A percentile compares a stretch with the other conserved stretches of the same genome.
Evolutionary conservation across 2,329 filamentous ascomycete genomes (phyloP).

Genomic region (Xenoacremonium recifei): DNA sequence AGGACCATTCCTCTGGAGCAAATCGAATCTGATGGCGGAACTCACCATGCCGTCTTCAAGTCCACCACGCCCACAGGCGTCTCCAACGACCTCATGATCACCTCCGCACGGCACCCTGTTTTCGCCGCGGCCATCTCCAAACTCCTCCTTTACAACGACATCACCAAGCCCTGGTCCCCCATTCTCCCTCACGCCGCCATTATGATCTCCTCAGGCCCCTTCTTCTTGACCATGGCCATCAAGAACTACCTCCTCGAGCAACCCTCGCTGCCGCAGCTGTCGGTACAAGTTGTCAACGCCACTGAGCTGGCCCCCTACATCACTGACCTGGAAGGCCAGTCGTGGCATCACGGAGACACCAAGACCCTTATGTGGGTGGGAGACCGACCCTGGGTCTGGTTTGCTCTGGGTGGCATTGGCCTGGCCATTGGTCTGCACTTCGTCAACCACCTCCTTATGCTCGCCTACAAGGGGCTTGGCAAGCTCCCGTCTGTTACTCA

Average conservation of each 20-base stretch:
- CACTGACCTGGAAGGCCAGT: slow-evolving; percentile 36
- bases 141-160: slow-evolving; percentile 60
- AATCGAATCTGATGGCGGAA: slow-evolving; percentile 20
- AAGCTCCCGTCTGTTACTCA: slow-evolving; percentile 9
- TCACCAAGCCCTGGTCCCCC: slow-evolving; percentile 57
- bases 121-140: slow-evolving; percentile 68
- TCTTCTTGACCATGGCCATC: slow-evolving; percentile 75
- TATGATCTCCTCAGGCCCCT: slow-evolving; percentile 75
- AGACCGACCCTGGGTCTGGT: slow-evolving; percentile 32
- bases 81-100: slow-evolving; percentile 78
- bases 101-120: slow-evolving; percentile 70
- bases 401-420: slow-evolving; percentile 26
- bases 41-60: slow-evolving; percentile 29
- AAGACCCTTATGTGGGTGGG: slow-evolving; percentile 49
- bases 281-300: slow-evolving; percentile 28
- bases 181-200: slow-evolving; percentile 70
- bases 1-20: slow-evolving; percentile 25
- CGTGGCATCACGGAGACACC: slow-evolving; percentile 48
- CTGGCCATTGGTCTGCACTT: slow-evolving; percentile 14
- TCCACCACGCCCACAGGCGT: slow-evolving; percentile 72
- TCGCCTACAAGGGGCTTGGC: slow-evolving; percentile 10
- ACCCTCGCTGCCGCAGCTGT: slow-evolving; percentile 28
- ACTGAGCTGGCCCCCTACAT: slow-evolving; percentile 29
- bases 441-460: slow-evolving; percentile 14
- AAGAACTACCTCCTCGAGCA: slow-evolving; percentile 65